A percentile compares a stretch with the other conserved stretches of the same genome.
phyloP scores from a whole-genome alignment of 2,329 filamentous ascomycete species.

The Verticillium klebahnii region DNA sequence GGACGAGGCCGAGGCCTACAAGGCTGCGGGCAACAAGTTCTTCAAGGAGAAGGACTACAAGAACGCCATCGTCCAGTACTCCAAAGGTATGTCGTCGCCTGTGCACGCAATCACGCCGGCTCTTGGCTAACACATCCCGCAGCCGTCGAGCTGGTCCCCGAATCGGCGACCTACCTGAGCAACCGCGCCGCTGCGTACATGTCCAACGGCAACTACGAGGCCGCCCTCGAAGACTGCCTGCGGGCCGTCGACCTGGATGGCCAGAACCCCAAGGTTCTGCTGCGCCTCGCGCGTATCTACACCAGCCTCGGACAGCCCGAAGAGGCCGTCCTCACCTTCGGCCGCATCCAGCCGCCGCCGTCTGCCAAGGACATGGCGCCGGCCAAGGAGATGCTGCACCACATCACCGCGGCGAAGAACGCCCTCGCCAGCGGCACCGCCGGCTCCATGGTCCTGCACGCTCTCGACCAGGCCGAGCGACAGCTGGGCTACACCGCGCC shows the following conservation, averaged over 20 bases:
- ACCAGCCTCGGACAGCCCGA: conserved; percentile 81
- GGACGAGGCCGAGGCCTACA: conserved; percentile 87
- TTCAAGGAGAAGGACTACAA: conserved; percentile 93
- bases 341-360: conserved; percentile 72
- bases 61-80: conserved; percentile 87
- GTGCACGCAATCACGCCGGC: too few species aligned
- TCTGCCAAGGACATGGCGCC: conserved; percentile 80
- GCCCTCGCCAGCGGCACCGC: conserved; percentile 69
- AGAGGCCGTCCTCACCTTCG: conserved; percentile 80
- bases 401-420: conserved; percentile 75
- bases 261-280: conserved; percentile 79
- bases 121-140: conserved; percentile 1
- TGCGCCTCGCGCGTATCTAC: conserved; percentile 85
- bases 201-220: conserved; percentile 71
- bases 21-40: conserved; percentile 89
- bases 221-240: conserved; percentile 83
- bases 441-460: conserved; percentile 88
- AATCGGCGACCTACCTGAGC: conserved; percentile 84
- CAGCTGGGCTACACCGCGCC: conserved; percentile 69
- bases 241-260: conserved; percentile 79
- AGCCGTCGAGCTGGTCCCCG: conserved; percentile 86
- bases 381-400: conserved; percentile 80
- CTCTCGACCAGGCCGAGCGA: conserved; percentile 84
- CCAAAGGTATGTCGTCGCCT: conserved; percentile 64
- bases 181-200: conserved; percentile 96